Conservation (phyloP, 208 protist species). For the Leishmania martiniquensis region DNA sequence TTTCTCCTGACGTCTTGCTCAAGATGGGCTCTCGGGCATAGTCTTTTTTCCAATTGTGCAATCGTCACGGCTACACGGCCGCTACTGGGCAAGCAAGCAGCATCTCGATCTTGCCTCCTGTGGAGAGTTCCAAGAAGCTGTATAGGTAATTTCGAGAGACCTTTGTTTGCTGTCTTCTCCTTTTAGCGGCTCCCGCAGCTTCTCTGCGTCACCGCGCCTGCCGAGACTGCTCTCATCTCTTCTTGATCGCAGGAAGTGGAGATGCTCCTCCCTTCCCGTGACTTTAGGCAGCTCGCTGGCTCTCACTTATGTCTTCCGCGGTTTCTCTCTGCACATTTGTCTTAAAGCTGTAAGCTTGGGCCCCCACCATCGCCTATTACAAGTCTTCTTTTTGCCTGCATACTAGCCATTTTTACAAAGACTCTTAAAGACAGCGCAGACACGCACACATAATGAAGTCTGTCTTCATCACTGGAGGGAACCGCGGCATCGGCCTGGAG, state of each 20-base stretch:
- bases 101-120: neutral
- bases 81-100: neutral
- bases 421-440: neutral
- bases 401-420: neutral
- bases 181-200: neutral
- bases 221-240: constrained; percentile 7
- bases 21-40: constrained; percentile 15
- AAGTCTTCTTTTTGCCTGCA: neutral
- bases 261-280: neutral
- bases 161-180: neutral
- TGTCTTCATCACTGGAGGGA: constrained; percentile 81
- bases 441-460: constrained; percentile 20
- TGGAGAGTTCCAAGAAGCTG: neutral
- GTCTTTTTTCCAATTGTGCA: neutral
- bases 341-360: neutral
- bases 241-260: neutral
- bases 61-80: neutral
- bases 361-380: neutral
- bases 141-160: neutral
- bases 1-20: neutral
- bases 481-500: constrained; percentile 83
- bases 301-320: neutral
- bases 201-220: neutral
- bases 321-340: neutral
- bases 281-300: neutral